Conservation (phyloP, 257 asterid species). For the Solanum rostratum region DNA sequence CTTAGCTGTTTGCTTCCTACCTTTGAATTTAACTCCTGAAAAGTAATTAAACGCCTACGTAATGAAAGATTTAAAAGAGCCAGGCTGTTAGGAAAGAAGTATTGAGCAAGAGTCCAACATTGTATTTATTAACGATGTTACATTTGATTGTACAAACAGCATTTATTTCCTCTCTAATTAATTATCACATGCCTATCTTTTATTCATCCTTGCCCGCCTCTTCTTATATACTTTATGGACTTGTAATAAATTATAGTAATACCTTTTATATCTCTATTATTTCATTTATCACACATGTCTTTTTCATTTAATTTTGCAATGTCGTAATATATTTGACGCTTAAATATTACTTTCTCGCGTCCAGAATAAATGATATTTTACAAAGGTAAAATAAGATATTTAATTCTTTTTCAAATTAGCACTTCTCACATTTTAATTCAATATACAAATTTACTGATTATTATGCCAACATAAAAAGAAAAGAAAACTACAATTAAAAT, state of each 20-base stretch:
- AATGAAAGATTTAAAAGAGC: slow-evolving; percentile 3
- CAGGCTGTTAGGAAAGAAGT: slow-evolving; percentile 11
- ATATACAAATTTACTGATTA: not conserved
- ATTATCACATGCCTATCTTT: not conserved
- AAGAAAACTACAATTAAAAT: not conserved
- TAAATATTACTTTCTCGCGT: not conserved
- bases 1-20: too few species aligned
- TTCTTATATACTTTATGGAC: not conserved
- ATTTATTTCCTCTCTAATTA: not conserved
- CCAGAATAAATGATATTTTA: not conserved
- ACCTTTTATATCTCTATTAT: not conserved
- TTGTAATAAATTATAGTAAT: not conserved
- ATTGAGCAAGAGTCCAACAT: not conserved
- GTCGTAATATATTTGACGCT: not conserved
- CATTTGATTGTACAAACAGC: not conserved
- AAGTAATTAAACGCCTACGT: not conserved
- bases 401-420: not conserved
- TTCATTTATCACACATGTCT: not conserved
- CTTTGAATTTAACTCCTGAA: too few species aligned
- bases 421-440: not conserved
- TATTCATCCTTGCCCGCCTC: not conserved
- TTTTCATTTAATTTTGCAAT: not conserved
- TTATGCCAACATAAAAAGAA: not conserved
- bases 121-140: not conserved
- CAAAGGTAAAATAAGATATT: not conserved